Percentiles rank a stretch among this genome's conserved stretches.
phyloP scores from a whole-genome alignment of 345 rosid genomes.

The Hibiscus trionum region DNA sequence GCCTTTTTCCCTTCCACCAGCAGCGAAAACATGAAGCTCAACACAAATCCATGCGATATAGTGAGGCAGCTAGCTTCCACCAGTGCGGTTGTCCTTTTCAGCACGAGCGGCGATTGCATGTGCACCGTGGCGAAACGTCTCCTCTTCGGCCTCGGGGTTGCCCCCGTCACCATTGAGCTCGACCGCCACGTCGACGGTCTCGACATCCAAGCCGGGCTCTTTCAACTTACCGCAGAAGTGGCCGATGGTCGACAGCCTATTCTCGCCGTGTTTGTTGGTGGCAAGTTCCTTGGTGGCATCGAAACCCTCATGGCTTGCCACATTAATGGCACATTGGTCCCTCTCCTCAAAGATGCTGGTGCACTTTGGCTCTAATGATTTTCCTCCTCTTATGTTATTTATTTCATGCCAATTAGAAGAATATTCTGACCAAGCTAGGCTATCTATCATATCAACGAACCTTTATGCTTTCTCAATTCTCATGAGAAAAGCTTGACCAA shows the following conservation, averaged over 20 bases:
- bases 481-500: no score
- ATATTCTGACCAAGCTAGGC: no score
- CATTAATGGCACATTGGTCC: constrained; percentile 79
- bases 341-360: constrained; percentile 85
- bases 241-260: constrained; percentile 31
- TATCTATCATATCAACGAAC: no score
- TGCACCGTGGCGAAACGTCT: constrained; percentile 90
- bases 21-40: constrained; percentile 7
- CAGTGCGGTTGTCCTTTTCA: constrained; percentile 77
- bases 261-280: constrained; percentile 70
- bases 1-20: not conserved
- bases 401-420: no score
- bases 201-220: constrained; percentile 33
- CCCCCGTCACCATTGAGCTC: constrained; percentile 71
- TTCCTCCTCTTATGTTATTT: no score
- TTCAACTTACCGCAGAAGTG: constrained; percentile 17
- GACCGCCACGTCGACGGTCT: constrained; percentile 40
- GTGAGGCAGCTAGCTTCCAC: constrained; percentile 49
- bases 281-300: constrained; percentile 71
- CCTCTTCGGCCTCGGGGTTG: constrained; percentile 74
- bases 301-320: constrained; percentile 87
- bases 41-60: constrained; percentile 29
- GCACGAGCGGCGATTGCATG: constrained; percentile 81
- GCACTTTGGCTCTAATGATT: constrained; percentile 84
- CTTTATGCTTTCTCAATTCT: no score